Conservation (phyloP, 2,329 filamentous ascomycete genomes). For the Pestalotiopsis sp. region DNA sequence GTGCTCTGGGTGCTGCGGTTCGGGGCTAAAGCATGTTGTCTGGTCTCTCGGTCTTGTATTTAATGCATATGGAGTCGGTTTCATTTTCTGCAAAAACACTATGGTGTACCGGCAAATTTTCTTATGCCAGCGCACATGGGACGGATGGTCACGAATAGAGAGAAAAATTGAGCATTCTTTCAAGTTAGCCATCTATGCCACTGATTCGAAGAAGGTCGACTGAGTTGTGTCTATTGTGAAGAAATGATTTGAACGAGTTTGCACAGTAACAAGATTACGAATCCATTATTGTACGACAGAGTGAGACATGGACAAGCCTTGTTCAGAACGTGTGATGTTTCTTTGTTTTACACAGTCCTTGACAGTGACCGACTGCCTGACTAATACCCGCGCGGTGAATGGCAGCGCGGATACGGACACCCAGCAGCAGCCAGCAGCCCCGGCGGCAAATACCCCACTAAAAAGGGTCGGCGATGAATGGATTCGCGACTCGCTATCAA, state of each 20-base stretch:
- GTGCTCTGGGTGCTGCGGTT: conserved; percentile 71
- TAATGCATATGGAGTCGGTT: conserved; percentile 19
- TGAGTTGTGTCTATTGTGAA: too few species aligned
- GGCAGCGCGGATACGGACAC: not conserved
- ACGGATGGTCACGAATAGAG: conserved; percentile 11
- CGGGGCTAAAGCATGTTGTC: conserved; percentile 46
- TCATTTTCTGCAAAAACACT: conserved; percentile 14
- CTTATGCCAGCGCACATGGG: conserved; percentile 5
- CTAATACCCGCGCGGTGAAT: not conserved
- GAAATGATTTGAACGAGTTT: too few species aligned
- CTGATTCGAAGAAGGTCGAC: not conserved
- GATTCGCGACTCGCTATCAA: not conserved
- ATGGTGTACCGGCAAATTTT: conserved; percentile 9
- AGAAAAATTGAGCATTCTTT: conserved; percentile 8
- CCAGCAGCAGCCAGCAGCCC: not conserved
- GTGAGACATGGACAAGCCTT: too few species aligned
- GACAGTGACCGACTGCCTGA: not conserved
- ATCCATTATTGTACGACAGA: not conserved
- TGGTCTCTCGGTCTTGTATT: conserved; percentile 26
- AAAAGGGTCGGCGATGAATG: not conserved
- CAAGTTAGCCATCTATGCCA: not conserved
- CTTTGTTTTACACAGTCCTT: too few species aligned
- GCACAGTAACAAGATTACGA: not conserved
- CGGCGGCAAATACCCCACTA: not conserved
- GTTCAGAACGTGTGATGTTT: not conserved